Percentiles rank a stretch among this genome's conserved stretches.
These are phyloP conservation scores for Metschnikowia amazonensis DNA, from an alignment of 805 yeast genomes.

Conservation along the genomic window DNA sequence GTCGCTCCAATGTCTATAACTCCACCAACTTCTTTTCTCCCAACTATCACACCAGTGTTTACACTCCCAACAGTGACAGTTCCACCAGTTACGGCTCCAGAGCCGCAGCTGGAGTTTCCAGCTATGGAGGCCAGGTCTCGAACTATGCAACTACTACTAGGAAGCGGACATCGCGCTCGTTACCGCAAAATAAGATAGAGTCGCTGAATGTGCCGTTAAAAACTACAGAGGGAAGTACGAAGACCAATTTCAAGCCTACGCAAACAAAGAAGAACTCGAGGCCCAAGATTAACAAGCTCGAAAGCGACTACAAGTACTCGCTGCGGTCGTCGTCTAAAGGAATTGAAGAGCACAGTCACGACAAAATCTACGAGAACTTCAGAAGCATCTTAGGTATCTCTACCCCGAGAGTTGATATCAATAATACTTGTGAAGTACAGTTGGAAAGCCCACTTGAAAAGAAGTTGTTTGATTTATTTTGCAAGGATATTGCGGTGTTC, in stretches of 20 bases:
- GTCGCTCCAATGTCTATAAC: not conserved
- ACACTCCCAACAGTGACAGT: not conserved
- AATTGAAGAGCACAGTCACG: conserved; percentile 24
- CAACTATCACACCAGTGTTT: not conserved
- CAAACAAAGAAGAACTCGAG: conserved; percentile 34
- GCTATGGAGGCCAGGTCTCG: not conserved
- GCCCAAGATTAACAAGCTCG: conserved; percentile 36
- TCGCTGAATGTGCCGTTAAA: not conserved
- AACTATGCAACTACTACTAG: not conserved
- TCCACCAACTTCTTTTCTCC: not conserved
- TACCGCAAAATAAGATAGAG: not conserved
- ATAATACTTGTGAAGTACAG: conserved; percentile 10
- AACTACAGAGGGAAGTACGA: not conserved
- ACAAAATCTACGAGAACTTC: conserved; percentile 24
- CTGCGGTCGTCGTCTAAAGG: conserved; percentile 5
- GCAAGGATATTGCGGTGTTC: conserved; percentile 25
- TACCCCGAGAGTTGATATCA: conserved; percentile 10
- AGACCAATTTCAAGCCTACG: conserved; percentile 30
- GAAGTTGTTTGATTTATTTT: conserved; percentile 33
- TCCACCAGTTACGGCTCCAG: not conserved
- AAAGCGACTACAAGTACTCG: conserved; percentile 11
- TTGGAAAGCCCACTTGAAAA: conserved; percentile 24
- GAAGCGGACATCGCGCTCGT: not conserved
- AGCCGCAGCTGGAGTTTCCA: not conserved
- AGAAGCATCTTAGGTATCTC: conserved; percentile 22